Evolutionary conservation across 441 rosid genomes (phyloP), one percentile per base, ranked within the genome.

Genomic region (Jatropha multifida): DNA sequence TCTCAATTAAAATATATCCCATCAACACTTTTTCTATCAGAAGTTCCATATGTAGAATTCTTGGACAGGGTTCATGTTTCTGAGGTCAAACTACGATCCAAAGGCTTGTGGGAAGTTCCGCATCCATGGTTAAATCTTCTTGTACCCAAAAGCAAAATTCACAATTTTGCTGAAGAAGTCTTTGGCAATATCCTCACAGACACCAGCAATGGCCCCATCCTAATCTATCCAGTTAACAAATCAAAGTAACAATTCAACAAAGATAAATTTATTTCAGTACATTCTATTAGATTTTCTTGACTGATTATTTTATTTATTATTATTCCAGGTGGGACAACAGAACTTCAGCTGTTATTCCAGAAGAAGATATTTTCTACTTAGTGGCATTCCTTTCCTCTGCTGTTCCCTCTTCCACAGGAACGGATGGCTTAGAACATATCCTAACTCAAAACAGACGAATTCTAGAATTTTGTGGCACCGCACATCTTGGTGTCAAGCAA

Each of bases 71-170:
- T 95, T 74, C 98, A 93, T 76, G 81, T 81, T 42, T 92, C 98
- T 0, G 99, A 95, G 89, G 79, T 89, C 66, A 90, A 92, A 74
- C 84, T 95, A 27, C 77, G 91, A 74, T 85, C 94, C 23, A 92
- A 89, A 83, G 98, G 98, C 76, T 83, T 93, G 70, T 95, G 98
- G 99, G 98, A 93, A 80, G 92, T 95, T 76, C 99, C 99, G 3
- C 98, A 95, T 78, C 99, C 98, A 73, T 95, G 99, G 99, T 91
- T 95, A 66, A 95, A 95, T 83, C 97, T 95, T 60, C 87, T 93
- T 56, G 83, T 95, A 37, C 98, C 99, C 51, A 85, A 83, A 83
- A 90, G 94, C 85, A 90, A 79, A 79, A 83, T 93, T 49, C 80
- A 86, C 14, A 79, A 77, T 14, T 95, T 95, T 81, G 97, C 98